Base-by-base conservation (phyloP, 495 filamentous ascomycete genomes). In the Alectoria sarmentosa region DNA sequence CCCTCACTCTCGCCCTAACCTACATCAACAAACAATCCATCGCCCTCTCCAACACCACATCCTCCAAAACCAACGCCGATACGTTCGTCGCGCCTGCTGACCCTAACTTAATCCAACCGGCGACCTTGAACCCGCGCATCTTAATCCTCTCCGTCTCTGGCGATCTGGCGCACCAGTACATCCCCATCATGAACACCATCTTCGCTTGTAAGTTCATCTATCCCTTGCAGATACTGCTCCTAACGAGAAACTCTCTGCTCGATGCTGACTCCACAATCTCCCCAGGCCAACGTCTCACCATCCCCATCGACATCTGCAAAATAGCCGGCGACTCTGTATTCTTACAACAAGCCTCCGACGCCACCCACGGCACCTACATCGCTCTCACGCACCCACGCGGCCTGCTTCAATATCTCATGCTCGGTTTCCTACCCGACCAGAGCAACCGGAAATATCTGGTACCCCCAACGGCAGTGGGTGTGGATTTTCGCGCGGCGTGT, bases 401-500 rank as follows among this genome's bases (percentile, higher is more conserved):
- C 0, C 73, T 98, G 11, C 77, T 98, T 30, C 90, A 96, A 65
- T 96, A 96, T 68, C 79, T 98, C 23, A 95, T 98, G 90, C 91
- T 95, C 82, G 92, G 86, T n/a, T 96, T 95, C 69, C 78, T 96
- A 34, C 83, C 90, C 4, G 90, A 94, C 71, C 85, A 87, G 66
- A 81, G 82, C 8, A 85, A 84, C 39, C 81, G 90, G 4, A 73
- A 76, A 42, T 78, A 84, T 61, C 73, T 98, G 41, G 80, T 95
- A 13, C 76, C 88, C 21, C 94, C 94, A 0, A 89, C 86, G 17
- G 85, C 89, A n/a, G 88, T 89, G 38, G 83, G 88, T 55, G 94
- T 98, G 44, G 95, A 98, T 79, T 98, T 98, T 73, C 83, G 95
- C 14, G 93, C 94, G 9, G 94, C 94, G 19, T 98, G 94, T 76